Evolutionary conservation across 2,329 filamentous ascomycete genomes (phyloP), one percentile per base, ranked within the genome.

Genomic region (Alternaria arborescens): DNA sequence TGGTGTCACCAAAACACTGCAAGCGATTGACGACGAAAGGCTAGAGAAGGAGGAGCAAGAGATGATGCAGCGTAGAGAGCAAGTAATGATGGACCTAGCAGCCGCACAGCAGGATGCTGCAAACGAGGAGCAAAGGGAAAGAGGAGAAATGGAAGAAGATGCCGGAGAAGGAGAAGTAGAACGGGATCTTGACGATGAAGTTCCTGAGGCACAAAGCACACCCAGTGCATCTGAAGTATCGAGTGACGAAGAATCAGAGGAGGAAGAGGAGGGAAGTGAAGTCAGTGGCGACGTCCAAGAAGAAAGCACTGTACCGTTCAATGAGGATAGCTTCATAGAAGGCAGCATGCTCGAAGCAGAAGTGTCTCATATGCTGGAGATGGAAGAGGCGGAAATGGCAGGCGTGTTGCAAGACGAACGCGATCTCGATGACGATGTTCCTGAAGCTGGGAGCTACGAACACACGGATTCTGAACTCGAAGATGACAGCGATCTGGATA

Each of bases 21-120:
- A 96, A 75, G 93, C 96, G 64, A 87, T 93, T 80, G 89, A 91
- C 42, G 95, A 99, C 79, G 95, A 99, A 81, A 88, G 90, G 67
- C 87, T 91, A 11, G 95, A 99, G 82, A 87, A 91, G 56, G 90
- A 94, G 75, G 95, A 99, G 78, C 91, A 94, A 61, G 87, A 91
- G 64, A 89, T 91, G 73, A 87, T 91, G 2, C 81, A 92, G 77
- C 84, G 90, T 22, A 84, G 91, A 30, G 91, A 94, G 76, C 86
- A 88, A 70, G 80, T 90, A 5, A 87, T 90, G 58, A 85, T 91
- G 72, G 92, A 96, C 73, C 84, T 96, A 43, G 91, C 90, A 38
- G 81, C 81, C 11, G 80, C 79, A 53, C 81, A 83, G 22, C 88
- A 92, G 70, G 77, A 77, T 2, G 73, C 71, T 26, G 71, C 69